Conservation (phyloP, 495 filamentous ascomycete genomes). For the Extremus antarcticus region DNA sequence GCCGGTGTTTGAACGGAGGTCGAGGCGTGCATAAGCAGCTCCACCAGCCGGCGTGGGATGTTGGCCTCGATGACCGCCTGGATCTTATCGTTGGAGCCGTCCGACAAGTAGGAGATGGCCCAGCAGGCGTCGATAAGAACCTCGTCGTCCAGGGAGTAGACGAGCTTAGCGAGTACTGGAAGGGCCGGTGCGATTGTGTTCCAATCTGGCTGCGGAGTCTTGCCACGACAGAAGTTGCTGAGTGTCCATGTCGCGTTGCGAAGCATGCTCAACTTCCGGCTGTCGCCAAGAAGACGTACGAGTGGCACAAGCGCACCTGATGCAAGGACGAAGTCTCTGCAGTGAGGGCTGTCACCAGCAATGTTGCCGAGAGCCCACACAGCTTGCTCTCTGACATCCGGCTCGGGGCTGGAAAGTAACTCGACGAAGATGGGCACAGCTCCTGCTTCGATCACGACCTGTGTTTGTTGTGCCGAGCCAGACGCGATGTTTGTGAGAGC, state of each 20-base stretch:
- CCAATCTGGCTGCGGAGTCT: slow-evolving; percentile 98
- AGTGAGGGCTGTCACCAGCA: slow-evolving; percentile 94
- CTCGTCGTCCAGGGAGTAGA: slow-evolving; percentile 97
- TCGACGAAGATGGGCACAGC: slow-evolving; percentile 98
- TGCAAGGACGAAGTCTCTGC: slow-evolving; percentile 87
- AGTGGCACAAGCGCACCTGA: slow-evolving; percentile 85
- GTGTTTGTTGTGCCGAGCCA: slow-evolving; percentile 91
- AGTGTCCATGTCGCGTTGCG: slow-evolving; percentile 98
- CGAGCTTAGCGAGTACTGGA: slow-evolving; percentile 92
- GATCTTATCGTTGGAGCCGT: slow-evolving; percentile 98
- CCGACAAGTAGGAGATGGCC: slow-evolving; percentile 99
- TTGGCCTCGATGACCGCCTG: slow-evolving; percentile 98
- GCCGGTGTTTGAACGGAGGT: slow-evolving; percentile 98
- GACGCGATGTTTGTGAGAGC: slow-evolving; percentile 99
- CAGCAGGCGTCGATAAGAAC: slow-evolving; percentile 99
- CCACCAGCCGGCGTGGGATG: slow-evolving; percentile 92
- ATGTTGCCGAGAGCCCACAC: slow-evolving; percentile 99
- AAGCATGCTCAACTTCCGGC: slow-evolving; percentile 98
- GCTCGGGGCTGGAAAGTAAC: slow-evolving; percentile 86
- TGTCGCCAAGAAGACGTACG: slow-evolving; percentile 81
- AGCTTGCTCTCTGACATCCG: slow-evolving; percentile 96
- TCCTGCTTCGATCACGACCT: slow-evolving; percentile 96
- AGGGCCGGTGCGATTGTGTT: slow-evolving; percentile 88
- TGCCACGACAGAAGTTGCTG: slow-evolving; percentile 99
- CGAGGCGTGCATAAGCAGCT: slow-evolving; percentile 97